Conservation (phyloP, 2,329 filamentous ascomycete species). For the Aspergillus udagawae region DNA sequence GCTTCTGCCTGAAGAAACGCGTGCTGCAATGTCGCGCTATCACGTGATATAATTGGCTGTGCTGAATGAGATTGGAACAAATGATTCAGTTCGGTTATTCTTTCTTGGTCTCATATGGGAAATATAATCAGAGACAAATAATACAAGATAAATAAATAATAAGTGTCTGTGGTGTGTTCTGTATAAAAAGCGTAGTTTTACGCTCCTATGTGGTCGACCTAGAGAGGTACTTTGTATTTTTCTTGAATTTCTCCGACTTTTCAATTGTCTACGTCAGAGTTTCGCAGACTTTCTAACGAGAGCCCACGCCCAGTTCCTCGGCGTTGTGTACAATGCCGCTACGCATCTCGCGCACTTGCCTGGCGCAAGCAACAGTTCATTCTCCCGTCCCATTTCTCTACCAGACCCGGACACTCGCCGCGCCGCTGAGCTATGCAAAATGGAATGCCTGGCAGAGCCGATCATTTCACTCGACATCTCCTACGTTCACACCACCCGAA, state of each 20-base stretch:
- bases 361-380: constrained; percentile 19
- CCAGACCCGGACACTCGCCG: constrained; percentile 60
- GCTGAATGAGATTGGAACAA: not conserved
- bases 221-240: not conserved
- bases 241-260: not conserved
- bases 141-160: not conserved
- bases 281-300: not conserved
- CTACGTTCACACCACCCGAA: not conserved
- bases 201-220: not conserved
- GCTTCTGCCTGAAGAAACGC: constrained; percentile 6
- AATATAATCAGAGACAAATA: not conserved
- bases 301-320: not conserved
- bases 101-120: not conserved
- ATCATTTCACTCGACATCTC: constrained; percentile 8
- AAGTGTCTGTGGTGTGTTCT: not conserved
- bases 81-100: not conserved
- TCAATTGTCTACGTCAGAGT: not conserved
- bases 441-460: constrained; percentile 11
- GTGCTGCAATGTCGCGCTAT: constrained; percentile 16
- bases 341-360: constrained; percentile 29
- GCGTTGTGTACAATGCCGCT: constrained; percentile 20
- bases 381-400: constrained; percentile 65
- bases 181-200: not conserved
- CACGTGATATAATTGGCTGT: constrained; percentile 14
- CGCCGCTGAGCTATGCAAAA: constrained; percentile 9